These are phyloP conservation scores for Medakamo hakoo DNA, from an alignment of 139 green algal genomes.

Conservation along the genomic window DNA sequence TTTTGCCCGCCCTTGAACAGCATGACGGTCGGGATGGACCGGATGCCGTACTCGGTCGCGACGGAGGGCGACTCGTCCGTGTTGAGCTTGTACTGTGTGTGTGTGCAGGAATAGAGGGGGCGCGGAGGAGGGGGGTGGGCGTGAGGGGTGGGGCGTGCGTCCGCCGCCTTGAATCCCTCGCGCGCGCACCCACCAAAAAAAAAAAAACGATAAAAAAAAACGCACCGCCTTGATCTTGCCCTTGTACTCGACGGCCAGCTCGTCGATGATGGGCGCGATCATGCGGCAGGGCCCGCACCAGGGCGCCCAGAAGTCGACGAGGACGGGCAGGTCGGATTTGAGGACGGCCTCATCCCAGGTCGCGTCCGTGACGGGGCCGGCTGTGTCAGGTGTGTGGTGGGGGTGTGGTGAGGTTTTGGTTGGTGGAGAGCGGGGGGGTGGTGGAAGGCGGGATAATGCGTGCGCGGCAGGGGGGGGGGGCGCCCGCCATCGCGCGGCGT, in stretches of 20 bases:
- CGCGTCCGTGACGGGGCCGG: slow-evolving; percentile 56
- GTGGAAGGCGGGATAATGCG: too few relatives aligned
- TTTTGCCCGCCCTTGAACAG: slow-evolving; percentile 92
- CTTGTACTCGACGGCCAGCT: slow-evolving; percentile 60
- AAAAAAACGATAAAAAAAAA: not conserved
- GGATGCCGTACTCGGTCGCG: slow-evolving; percentile 90
- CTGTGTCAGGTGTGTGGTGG: too few relatives aligned
- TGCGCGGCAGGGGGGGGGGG: too few relatives aligned
- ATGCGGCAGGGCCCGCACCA: slow-evolving; percentile 89
- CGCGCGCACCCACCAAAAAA: not conserved
- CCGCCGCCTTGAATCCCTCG: not conserved
- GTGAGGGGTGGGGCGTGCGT: not conserved
- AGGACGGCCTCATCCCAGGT: slow-evolving; percentile 77
- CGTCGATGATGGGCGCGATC: slow-evolving; percentile 81
- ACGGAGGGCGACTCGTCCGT: slow-evolving; percentile 87
- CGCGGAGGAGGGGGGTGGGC: not conserved
- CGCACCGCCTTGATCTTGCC: slow-evolving; percentile 24
- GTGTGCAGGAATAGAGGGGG: too few relatives aligned
- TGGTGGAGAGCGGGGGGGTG: too few relatives aligned
- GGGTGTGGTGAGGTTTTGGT: too few relatives aligned
- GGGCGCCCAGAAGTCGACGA: slow-evolving; percentile 79
- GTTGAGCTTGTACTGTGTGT: slow-evolving; percentile 85
- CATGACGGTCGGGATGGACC: slow-evolving; percentile 93
- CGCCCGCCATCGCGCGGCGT: too few relatives aligned
- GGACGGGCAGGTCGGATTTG: slow-evolving; percentile 60